These are phyloP conservation scores for Nitzschia inconspicua DNA, from an alignment of 108 stramenopile species.

Conservation along the genomic window DNA sequence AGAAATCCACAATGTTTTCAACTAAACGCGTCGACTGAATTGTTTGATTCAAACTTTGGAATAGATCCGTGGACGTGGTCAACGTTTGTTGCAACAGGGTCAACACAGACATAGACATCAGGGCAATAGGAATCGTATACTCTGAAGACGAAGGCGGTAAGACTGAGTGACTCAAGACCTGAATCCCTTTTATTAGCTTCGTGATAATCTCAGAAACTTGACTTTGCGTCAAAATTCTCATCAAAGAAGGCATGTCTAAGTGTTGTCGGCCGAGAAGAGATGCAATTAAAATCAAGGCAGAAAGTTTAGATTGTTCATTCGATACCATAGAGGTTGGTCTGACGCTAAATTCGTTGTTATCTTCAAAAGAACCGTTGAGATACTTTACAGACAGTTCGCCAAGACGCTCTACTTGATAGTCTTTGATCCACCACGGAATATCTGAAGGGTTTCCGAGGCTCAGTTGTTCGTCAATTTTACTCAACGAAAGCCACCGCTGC, in stretches of 20 bases:
- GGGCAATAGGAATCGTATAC: constrained; percentile 7
- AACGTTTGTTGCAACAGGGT: constrained; percentile 16
- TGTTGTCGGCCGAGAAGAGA: not conserved
- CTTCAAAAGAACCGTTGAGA: not conserved
- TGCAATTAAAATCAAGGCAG: not conserved
- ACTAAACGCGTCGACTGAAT: constrained; percentile 19
- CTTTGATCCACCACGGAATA: constrained; percentile 1
- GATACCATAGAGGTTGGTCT: not conserved
- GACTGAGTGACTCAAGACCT: not conserved
- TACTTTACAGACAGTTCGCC: not conserved
- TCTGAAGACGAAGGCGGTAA: constrained; percentile 1
- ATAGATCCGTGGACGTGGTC: not conserved
- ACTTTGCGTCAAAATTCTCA: not conserved
- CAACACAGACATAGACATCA: constrained; percentile 16
- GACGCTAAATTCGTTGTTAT: not conserved
- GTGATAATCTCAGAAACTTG: constrained; percentile 2
- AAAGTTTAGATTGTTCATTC: not conserved
- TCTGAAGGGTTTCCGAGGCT: too few species aligned
- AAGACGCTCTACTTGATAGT: not conserved
- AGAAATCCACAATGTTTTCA: constrained; percentile 15
- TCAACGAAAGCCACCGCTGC: not conserved
- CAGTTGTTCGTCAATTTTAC: not conserved
- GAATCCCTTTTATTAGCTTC: constrained; percentile 4
- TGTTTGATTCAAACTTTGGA: constrained; percentile 3
- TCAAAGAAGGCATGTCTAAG: not conserved